Evolutionary conservation across 2,329 filamentous ascomycete species (phyloP).

Genomic region (Tolypocladium tundrense): DNA sequence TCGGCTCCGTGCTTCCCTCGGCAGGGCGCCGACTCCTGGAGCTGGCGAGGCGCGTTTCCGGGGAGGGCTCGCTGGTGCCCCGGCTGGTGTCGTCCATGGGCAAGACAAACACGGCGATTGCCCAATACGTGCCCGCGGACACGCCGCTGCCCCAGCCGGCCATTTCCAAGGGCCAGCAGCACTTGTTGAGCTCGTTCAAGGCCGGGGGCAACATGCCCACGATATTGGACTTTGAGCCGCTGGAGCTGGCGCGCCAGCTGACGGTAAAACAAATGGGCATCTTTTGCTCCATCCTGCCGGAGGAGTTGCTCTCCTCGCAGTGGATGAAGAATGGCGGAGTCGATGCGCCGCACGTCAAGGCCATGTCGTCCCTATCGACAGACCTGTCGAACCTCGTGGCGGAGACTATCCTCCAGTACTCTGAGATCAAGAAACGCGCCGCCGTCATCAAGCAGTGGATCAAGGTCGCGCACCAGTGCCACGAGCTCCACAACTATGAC

Average conservation of each 20-base stretch:
- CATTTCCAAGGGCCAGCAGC: slow-evolving; percentile 67
- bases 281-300: slow-evolving; percentile 84
- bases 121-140: slow-evolving; percentile 60
- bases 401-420: slow-evolving; percentile 77
- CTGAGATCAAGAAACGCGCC: slow-evolving; percentile 90
- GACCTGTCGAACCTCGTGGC: slow-evolving; percentile 88
- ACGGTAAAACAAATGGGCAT: slow-evolving; percentile 86
- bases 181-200: slow-evolving; percentile 64
- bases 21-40: slow-evolving; percentile 75
- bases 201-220: slow-evolving; percentile 58
- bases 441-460: slow-evolving; percentile 95
- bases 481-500: slow-evolving; percentile 92
- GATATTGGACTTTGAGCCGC: slow-evolving; percentile 81
- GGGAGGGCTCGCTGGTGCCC: slow-evolving; percentile 67
- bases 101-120: slow-evolving; percentile 70
- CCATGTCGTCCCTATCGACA: slow-evolving; percentile 86
- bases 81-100: slow-evolving; percentile 77
- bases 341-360: slow-evolving; percentile 79
- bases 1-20: slow-evolving; percentile 58
- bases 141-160: slow-evolving; percentile 59
- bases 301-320: slow-evolving; percentile 82
- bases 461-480: slow-evolving; percentile 78
- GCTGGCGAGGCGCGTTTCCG: slow-evolving; percentile 66
- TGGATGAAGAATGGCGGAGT: slow-evolving; percentile 85
- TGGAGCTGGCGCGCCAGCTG: slow-evolving; percentile 85